A percentile compares a stretch with the other conserved stretches of the same genome.
Evolutionary conservation across 2,329 filamentous ascomycete species (phyloP).

Genomic region (Fusarium staphyleae): DNA sequence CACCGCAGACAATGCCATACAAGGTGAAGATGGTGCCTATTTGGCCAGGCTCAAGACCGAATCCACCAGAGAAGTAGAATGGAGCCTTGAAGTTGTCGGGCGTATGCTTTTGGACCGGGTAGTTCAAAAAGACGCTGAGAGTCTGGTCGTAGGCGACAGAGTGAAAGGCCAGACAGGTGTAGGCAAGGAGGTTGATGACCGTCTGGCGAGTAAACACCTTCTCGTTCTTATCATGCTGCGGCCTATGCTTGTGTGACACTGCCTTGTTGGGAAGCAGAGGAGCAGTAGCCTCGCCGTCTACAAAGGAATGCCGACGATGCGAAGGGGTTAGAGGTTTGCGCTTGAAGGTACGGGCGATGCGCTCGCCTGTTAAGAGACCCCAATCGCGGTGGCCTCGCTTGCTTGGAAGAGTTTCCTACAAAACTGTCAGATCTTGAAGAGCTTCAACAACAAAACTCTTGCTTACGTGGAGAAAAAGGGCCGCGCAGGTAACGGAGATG

Average conservation of each 20-base stretch:
- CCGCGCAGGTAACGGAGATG: constrained; percentile 74
- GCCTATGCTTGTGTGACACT: constrained; percentile 34
- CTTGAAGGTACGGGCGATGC: constrained; percentile 58
- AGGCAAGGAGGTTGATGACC: constrained; percentile 75
- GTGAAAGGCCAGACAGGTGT: constrained; percentile 83
- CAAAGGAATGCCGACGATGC: constrained; percentile 56
- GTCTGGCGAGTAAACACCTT: constrained; percentile 76
- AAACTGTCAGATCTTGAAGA: constrained; percentile 2
- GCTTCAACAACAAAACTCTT: background rate
- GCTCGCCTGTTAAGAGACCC: constrained; percentile 75
- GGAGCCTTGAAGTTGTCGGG: constrained; percentile 69
- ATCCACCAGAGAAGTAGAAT: constrained; percentile 83
- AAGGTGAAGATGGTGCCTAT: constrained; percentile 88
- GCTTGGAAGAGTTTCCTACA: constrained; percentile 79
- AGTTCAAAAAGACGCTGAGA: constrained; percentile 87
- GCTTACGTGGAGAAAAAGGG: constrained; percentile 76
- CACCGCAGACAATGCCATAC: constrained; percentile 79
- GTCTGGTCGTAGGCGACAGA: constrained; percentile 86
- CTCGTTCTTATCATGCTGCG: constrained; percentile 57
- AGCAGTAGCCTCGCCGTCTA: constrained; percentile 64
- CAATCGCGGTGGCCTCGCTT: constrained; percentile 75
- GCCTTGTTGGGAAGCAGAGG: constrained; percentile 56
- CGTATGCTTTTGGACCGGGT: constrained; percentile 65
- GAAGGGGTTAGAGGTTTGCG: constrained; percentile 33
- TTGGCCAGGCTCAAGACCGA: constrained; percentile 72